A percentile compares a stretch with the other conserved stretches of the same genome.
These are phyloP conservation scores for Cardamine resedifolia DNA, from an alignment of 345 rosid genomes.

Conservation along the genomic window DNA sequence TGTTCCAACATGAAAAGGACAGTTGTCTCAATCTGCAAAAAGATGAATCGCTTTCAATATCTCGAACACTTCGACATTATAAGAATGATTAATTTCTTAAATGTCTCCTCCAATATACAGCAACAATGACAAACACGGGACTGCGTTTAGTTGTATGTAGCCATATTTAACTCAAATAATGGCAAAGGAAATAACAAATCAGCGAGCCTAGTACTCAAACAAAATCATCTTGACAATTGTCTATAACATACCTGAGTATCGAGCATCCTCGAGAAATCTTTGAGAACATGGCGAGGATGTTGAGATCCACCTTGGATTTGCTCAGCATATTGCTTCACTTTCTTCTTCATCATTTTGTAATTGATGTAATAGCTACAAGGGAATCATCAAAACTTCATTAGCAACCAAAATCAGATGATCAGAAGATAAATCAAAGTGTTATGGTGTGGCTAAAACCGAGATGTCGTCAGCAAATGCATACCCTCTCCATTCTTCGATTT, in stretches of 20 bases:
- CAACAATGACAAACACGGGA: not conserved
- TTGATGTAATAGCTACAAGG: conserved; percentile 78
- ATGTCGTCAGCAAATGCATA: conserved; percentile 37
- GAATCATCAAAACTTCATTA: conserved; percentile 9
- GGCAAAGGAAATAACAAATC: not conserved
- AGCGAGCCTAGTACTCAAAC: not conserved
- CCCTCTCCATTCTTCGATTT: conserved; percentile 88
- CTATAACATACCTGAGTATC: conserved; percentile 68
- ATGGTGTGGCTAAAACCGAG: not conserved
- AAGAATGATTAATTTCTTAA: not conserved
- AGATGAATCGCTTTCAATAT: not conserved
- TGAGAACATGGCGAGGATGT: conserved; percentile 87
- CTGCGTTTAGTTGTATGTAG: not conserved
- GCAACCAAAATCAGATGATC: conserved; percentile 7
- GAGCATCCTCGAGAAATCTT: conserved; percentile 98
- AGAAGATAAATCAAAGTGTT: not conserved
- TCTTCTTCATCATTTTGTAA: conserved; percentile 95
- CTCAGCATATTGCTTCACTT: conserved; percentile 74
- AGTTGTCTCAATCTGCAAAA: conserved; percentile 84
- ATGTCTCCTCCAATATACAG: conserved; percentile 6
- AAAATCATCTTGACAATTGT: not conserved
- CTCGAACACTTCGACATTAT: not conserved
- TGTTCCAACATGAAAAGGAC: conserved; percentile 95
- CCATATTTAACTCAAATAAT: not conserved
- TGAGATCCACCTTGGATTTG: conserved; percentile 75